These are phyloP conservation scores for Sphenostylis stenocarpa DNA, from an alignment of 306 rosid genomes.

Conservation along the genomic window DNA sequence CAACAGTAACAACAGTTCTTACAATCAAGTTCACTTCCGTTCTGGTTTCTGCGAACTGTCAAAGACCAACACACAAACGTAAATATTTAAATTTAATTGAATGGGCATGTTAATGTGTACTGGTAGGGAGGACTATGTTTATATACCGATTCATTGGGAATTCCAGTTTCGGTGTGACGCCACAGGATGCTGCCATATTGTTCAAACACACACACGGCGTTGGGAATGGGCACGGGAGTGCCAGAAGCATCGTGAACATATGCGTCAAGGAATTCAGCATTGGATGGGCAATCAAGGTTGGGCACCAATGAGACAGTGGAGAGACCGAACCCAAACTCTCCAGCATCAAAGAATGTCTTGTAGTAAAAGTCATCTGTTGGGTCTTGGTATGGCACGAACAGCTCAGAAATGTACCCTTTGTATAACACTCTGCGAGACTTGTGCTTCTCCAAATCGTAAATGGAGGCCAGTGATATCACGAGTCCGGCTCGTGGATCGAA, in stretches of 20 bases:
- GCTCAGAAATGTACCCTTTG: slow-evolving; percentile 41
- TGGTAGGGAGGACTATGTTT: background rate
- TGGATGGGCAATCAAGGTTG: slow-evolving; percentile 38
- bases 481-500: slow-evolving; percentile 42
- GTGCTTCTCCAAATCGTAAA: slow-evolving; percentile 41
- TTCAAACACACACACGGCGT: slow-evolving; percentile 44
- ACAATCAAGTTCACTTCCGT: slow-evolving; percentile 39
- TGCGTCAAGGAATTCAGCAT: slow-evolving; percentile 31
- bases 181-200: slow-evolving; percentile 33
- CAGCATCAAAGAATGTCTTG: slow-evolving; percentile 44
- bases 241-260: slow-evolving; percentile 16
- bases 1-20: slow-evolving; percentile 32
- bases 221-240: background rate
- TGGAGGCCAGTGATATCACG: slow-evolving; percentile 38
- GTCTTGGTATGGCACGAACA: slow-evolving; percentile 51
- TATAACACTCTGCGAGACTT: slow-evolving; percentile 38
- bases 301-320: slow-evolving; percentile 34
- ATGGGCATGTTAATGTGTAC: background rate
- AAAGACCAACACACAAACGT: background rate
- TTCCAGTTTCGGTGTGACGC: slow-evolving; percentile 45
- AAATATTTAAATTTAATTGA: background rate
- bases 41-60: slow-evolving; percentile 31
- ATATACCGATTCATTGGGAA: slow-evolving; percentile 22
- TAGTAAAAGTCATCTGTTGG: slow-evolving; percentile 43
- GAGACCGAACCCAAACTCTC: slow-evolving; percentile 45